Percentiles rank a stretch among this genome's conserved stretches.
Evolutionary conservation across 352 stramenopile genomes (phyloP).

Genomic region (Aphanomyces astaci): DNA sequence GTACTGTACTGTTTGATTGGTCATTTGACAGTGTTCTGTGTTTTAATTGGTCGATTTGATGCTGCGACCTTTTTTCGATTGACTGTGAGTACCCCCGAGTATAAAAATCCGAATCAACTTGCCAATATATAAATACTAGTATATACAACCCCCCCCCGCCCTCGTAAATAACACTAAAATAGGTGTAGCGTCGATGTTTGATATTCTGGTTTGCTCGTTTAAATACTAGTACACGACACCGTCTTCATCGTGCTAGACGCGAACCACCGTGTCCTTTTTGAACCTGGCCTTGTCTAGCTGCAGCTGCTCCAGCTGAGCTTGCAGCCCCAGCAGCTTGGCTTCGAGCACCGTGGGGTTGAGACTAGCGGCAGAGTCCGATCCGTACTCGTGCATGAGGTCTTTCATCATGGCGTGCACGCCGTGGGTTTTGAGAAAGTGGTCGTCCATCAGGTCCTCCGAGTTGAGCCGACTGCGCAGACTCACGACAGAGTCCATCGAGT

Average conservation of each 20-base stretch:
- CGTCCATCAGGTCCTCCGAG: conserved; percentile 17
- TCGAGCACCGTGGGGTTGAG: conserved; percentile 9
- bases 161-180: too few species aligned
- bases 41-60: too few species aligned
- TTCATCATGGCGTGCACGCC: conserved; percentile 18
- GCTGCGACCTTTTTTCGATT: too few species aligned
- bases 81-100: too few species aligned
- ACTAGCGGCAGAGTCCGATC: background rate
- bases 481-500: conserved; percentile 19
- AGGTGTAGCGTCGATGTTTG: too few species aligned
- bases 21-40: too few species aligned
- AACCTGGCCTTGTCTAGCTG: conserved; percentile 15
- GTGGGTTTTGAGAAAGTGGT: conserved; percentile 12
- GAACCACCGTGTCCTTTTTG: conserved; percentile 20
- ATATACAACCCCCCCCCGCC: too few species aligned
- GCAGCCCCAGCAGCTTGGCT: conserved; percentile 11
- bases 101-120: too few species aligned
- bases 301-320: conserved; percentile 18
- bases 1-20: too few species aligned
- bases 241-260: too few species aligned
- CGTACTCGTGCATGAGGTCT: conserved; percentile 22
- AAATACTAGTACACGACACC: too few species aligned
- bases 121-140: too few species aligned
- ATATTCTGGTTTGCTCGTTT: background rate
- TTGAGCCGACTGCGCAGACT: conserved; percentile 11